phyloP scores from a whole-genome alignment of 1,284 basidiomycete species.

The Leccinum variabile region DNA sequence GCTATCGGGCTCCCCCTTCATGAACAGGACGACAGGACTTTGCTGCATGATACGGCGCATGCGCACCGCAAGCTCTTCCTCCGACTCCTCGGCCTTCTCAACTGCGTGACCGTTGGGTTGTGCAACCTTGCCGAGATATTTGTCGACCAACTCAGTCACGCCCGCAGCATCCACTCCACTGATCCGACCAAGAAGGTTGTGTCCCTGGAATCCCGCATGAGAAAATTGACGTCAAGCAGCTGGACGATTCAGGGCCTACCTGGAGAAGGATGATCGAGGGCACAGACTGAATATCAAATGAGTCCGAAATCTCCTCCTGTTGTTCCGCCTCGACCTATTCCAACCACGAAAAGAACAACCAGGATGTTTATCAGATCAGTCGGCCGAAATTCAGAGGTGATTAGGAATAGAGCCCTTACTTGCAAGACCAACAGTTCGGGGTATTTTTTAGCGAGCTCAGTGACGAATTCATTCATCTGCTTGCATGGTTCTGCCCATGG shows the following conservation, averaged over 20 bases:
- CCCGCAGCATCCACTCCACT: constrained; percentile 78
- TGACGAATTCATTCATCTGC: constrained; percentile 79
- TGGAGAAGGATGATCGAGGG: constrained; percentile 85
- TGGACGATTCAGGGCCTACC: constrained; percentile 43
- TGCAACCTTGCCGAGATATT: constrained; percentile 45
- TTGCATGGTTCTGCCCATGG: constrained; percentile 89
- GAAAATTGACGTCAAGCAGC: background rate
- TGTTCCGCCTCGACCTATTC: constrained; percentile 86
- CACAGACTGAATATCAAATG: constrained; percentile 91
- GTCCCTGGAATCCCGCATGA: constrained; percentile 60
- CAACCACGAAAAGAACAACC: background rate
- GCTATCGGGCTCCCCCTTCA: constrained; percentile 89
- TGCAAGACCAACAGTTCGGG: constrained; percentile 72
- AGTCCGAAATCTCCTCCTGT: constrained; percentile 88
- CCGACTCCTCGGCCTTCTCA: constrained; percentile 48
- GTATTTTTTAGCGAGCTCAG: constrained; percentile 72
- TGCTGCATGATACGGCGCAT: constrained; percentile 70
- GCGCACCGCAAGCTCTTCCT: constrained; percentile 65
- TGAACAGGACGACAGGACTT: constrained; percentile 86
- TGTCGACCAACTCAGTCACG: constrained; percentile 65
- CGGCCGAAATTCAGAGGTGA: background rate
- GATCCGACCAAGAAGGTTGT: constrained; percentile 82
- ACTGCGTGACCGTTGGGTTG: constrained; percentile 40
- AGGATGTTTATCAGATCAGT: background rate
- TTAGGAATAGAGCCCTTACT: constrained; percentile 41